A percentile compares a stretch with the other conserved stretches of the same genome.
Evolutionary conservation across 495 filamentous ascomycete species (phyloP).

Genomic region (Aspergillus carlsbadensis): DNA sequence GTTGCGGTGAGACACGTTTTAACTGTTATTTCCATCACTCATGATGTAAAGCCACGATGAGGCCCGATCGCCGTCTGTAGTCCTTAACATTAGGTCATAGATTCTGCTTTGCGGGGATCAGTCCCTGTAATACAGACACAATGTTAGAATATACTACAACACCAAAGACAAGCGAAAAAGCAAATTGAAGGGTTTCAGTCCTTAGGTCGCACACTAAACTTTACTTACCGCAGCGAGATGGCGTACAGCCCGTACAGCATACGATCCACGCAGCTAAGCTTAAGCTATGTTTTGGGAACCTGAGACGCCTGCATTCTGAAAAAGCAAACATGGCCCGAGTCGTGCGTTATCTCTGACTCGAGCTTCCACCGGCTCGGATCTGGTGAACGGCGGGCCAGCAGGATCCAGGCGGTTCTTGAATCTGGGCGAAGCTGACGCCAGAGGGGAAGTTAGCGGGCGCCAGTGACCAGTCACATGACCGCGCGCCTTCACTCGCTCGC

Average conservation of each 20-base stretch:
- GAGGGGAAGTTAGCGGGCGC: neutral
- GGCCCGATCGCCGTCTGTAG: neutral
- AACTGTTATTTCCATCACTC: neutral
- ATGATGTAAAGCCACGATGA: conserved; percentile 6
- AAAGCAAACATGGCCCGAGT: conserved; percentile 26
- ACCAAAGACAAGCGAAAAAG: conserved; percentile 2
- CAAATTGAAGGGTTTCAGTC: conserved; percentile 7
- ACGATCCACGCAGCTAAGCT: conserved; percentile 27
- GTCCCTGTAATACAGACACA: neutral
- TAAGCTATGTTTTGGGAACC: conserved; percentile 30
- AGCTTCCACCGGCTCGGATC: conserved; percentile 13
- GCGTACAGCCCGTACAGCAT: neutral
- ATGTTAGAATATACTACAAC: conserved; percentile 9
- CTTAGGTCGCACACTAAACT: conserved; percentile 13
- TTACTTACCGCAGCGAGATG: conserved; percentile 13
- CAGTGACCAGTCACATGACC: conserved; percentile 9
- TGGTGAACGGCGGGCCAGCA: conserved; percentile 10
- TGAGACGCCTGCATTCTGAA: conserved; percentile 19
- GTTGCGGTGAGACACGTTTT: conserved; percentile 19
- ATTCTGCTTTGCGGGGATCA: neutral
- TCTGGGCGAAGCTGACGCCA: neutral
- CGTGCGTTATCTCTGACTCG: conserved; percentile 13
- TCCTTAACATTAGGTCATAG: neutral
- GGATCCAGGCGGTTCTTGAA: neutral
- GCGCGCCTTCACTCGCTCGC: neutral